phyloP scores from a whole-genome alignment of 257 asterid species.

The Gynochthodes officinalis region DNA sequence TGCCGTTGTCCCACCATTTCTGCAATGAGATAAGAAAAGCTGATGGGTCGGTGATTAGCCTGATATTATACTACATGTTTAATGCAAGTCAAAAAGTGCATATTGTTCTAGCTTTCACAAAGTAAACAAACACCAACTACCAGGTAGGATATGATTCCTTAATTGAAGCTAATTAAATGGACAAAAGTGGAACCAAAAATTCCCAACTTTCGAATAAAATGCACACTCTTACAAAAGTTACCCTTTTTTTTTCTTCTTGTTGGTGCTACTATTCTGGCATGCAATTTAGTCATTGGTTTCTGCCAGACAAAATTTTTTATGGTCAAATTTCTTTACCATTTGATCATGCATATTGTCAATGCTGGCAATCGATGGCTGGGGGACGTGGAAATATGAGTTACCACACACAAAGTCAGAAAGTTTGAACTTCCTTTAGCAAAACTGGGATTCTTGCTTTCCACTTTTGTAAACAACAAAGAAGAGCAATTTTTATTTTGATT shows the following conservation, averaged over 20 bases:
- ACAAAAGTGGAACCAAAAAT: neutral
- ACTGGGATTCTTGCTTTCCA: too few relatives aligned
- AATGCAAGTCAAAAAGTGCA: conserved; percentile 15
- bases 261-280: neutral
- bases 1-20: conserved; percentile 11
- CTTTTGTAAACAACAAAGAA: too few relatives aligned
- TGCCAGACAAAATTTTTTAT: neutral
- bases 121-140: conserved; percentile 4
- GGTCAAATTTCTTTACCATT: neutral
- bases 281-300: too few relatives aligned
- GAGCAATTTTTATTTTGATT: too few relatives aligned
- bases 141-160: conserved; percentile 5
- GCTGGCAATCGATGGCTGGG: neutral
- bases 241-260: neutral
- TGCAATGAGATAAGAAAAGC: neutral
- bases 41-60: conserved; percentile 9
- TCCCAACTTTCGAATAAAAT: neutral
- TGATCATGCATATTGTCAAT: neutral
- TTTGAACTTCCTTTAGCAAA: too few relatives aligned
- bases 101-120: conserved; percentile 8
- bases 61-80: neutral
- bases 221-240: conserved; percentile 1
- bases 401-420: too few relatives aligned
- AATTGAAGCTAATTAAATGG: neutral
- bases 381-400: neutral